A percentile compares a stretch with the other conserved stretches of the same genome.
phyloP scores from a whole-genome alignment of 208 protist genomes.

The Porcisia deanei region DNA sequence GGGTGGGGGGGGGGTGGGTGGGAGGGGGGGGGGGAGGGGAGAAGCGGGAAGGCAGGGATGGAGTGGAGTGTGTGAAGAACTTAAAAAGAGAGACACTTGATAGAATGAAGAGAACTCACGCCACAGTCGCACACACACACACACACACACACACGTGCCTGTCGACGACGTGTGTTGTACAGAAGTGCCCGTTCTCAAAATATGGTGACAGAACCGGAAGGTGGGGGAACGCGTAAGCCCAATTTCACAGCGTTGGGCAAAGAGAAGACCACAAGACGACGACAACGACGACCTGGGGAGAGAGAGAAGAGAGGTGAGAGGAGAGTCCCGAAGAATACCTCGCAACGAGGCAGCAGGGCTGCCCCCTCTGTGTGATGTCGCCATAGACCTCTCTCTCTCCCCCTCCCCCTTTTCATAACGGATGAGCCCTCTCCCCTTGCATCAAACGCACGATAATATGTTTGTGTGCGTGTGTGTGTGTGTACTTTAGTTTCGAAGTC shows the following conservation, averaged over 20 bases:
- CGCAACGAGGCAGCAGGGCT: background rate
- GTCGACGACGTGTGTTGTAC: background rate
- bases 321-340: background rate
- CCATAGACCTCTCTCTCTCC: background rate
- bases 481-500: background rate
- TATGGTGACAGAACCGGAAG: background rate
- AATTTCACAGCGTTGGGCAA: background rate
- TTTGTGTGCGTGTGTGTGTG: background rate
- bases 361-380: background rate
- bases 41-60: no score
- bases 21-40: no score
- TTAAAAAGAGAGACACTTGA: no score
- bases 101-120: no score
- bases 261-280: background rate
- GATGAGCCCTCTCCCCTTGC: background rate
- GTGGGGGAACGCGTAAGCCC: background rate
- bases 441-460: background rate
- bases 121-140: background rate
- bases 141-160: background rate
- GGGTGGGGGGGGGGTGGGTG: no score
- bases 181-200: background rate
- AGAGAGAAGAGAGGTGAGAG: no score
- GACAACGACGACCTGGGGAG: no score
- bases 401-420: background rate
- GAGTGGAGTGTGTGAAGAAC: background rate